Conservation (phyloP, 2,329 filamentous ascomycete genomes). For the Microdochium paspali region DNA sequence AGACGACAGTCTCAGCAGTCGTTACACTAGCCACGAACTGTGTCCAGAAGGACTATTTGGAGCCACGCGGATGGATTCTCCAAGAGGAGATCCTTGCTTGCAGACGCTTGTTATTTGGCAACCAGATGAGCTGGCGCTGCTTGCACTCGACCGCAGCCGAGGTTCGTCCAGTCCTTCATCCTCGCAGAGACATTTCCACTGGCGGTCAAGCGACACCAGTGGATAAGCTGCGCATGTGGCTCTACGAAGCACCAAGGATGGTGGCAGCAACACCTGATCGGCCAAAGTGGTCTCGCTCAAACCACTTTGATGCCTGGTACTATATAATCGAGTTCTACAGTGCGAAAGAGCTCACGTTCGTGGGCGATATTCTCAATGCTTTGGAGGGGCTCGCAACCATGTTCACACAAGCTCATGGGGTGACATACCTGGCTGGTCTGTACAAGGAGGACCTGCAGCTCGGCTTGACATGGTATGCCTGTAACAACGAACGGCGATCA, state of each 20-base stretch:
- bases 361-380: conserved; percentile 7
- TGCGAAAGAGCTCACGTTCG: conserved; percentile 5
- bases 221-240: conserved; percentile 6
- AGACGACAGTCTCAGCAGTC: background rate
- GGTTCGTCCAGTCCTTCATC: conserved; percentile 4
- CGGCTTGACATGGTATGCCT: conserved; percentile 11
- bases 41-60: conserved; percentile 7
- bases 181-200: background rate
- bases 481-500: conserved; percentile 7
- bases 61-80: conserved; percentile 10
- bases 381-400: conserved; percentile 7
- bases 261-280: background rate
- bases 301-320: conserved; percentile 6
- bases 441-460: conserved; percentile 9
- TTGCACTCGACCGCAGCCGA: conserved; percentile 5
- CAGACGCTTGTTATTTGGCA: conserved; percentile 8
- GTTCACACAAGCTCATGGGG: conserved; percentile 4
- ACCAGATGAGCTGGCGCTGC: conserved; percentile 11
- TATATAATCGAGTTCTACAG: conserved; percentile 9
- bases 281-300: background rate
- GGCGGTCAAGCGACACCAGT: background rate
- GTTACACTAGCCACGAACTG: conserved; percentile 4
- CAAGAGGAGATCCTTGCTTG: conserved; percentile 13
- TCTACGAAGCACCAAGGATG: conserved; percentile 4
- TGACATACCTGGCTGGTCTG: conserved; percentile 9